A percentile compares a stretch with the other conserved stretches of the same genome.
Evolutionary conservation across 1,284 basidiomycete genomes (phyloP).

Genomic region (Volvariella volvacea): DNA sequence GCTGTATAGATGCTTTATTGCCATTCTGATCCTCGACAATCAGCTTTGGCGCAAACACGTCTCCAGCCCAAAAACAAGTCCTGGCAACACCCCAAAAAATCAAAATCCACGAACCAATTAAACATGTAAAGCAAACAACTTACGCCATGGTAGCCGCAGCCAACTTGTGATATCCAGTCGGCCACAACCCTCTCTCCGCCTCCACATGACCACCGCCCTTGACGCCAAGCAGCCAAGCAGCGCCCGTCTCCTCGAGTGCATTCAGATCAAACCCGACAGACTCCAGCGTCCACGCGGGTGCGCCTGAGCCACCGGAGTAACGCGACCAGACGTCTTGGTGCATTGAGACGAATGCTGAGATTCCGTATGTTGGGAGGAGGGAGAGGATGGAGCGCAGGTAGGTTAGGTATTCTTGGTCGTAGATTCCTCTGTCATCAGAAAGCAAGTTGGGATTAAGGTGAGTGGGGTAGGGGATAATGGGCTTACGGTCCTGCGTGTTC

Average conservation of each 20-base stretch:
- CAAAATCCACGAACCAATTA: slow-evolving; percentile 2
- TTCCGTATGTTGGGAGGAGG: slow-evolving; percentile 74
- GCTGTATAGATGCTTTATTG: slow-evolving; percentile 61
- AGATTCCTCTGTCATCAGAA: slow-evolving; percentile 53
- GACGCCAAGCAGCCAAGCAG: slow-evolving; percentile 80
- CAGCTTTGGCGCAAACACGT: slow-evolving; percentile 76
- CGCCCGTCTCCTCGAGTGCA: slow-evolving; percentile 70
- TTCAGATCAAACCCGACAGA: slow-evolving; percentile 74
- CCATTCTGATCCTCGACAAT: slow-evolving; percentile 44
- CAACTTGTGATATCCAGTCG: slow-evolving; percentile 87
- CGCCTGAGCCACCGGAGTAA: slow-evolving; percentile 88
- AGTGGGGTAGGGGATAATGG: slow-evolving; percentile 13
- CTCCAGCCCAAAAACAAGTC: slow-evolving; percentile 88
- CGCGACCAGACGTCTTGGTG: slow-evolving; percentile 97
- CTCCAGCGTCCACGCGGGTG: slow-evolving; percentile 88
- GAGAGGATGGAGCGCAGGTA: slow-evolving; percentile 75
- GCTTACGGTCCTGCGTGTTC: slow-evolving; percentile 88
- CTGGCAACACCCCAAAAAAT: slow-evolving; percentile 22
- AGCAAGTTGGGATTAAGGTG: slow-evolving; percentile 1
- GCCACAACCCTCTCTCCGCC: slow-evolving; percentile 80
- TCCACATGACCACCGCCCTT: slow-evolving; percentile 65
- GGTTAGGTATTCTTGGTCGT: slow-evolving; percentile 77
- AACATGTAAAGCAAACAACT: slow-evolving; percentile 21
- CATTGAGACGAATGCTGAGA: slow-evolving; percentile 77
- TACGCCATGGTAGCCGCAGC: slow-evolving; percentile 85